Base-by-base conservation (phyloP, 2,329 filamentous ascomycete species). In the Verticillium albo-atrum region DNA sequence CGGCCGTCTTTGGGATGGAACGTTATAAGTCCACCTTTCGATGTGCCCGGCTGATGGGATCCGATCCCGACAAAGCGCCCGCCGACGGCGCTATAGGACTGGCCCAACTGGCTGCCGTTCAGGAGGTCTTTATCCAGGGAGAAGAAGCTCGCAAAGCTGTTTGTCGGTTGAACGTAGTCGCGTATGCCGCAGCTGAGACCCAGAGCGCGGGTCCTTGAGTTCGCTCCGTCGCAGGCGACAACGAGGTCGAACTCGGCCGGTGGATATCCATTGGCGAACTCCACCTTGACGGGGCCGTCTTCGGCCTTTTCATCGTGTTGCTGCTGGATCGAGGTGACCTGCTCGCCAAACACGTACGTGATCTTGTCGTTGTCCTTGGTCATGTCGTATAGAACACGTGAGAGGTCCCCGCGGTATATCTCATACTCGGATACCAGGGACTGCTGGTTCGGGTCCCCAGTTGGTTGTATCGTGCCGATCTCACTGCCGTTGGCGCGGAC, bases 401-500 rank as follows among this genome's bases (percentile, higher is more conserved):
- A 78, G 30, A 86, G 62, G 57, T 84, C 79, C 0, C 79, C 82
- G 9, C 83, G 72, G 75, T 85, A 78, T 54, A 86, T 84, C 68
- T 85, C 83, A 37, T 76, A 79, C 25, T 85, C 82, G 0, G 72
- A 74, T 0, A 79, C 80, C 26, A 82, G 72, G 23, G 67, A 70
- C 53, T 76, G 72, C 58, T 77, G 74, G 20, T 76, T 74, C 2
- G 73, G 69, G 58, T 74, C 63, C 6, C 73, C 73, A 4, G 70
- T 74, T 12, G 68, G 53, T 12, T 61, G 65, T 7, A 78, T 71
- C 27, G 68, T 68, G 2, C 72, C 78, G 15, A 72, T 72, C 2
- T 72, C 68, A 3, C 66, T 65, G 25, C 77, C 75, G 12, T 75
- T 67, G 0, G 67, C 65, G 62, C 74, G 66, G 3, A 81, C 71